phyloP scores from a whole-genome alignment of 73 alveolate species.

The Loxodes magnus region DNA sequence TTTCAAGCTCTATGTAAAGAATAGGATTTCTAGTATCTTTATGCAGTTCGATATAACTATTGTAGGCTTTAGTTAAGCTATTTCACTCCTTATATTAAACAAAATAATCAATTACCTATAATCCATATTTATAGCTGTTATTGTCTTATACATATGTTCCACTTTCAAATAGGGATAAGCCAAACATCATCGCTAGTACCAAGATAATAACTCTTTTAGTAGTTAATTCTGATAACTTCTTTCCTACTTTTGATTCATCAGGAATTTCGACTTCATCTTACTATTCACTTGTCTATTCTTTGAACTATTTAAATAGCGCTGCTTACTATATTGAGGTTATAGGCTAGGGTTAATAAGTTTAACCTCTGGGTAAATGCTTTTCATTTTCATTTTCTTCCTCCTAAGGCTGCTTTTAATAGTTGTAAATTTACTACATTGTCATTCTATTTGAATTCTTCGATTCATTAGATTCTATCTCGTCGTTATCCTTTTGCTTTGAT shows the following conservation, averaged over 20 bases:
- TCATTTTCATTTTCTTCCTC: too few species aligned
- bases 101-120: not conserved
- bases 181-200: slow-evolving; percentile 24
- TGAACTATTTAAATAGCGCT: too few species aligned
- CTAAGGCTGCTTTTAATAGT: too few species aligned
- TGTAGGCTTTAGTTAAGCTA: not conserved
- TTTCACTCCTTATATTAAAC: not conserved
- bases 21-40: not conserved
- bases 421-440: too few species aligned
- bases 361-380: too few species aligned
- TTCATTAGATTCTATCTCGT: too few species aligned
- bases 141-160: not conserved
- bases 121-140: slow-evolving; percentile 1
- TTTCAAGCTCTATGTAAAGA: not conserved
- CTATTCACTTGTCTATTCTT: too few species aligned
- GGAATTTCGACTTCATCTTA: too few species aligned
- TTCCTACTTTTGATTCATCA: slow-evolving; percentile 45
- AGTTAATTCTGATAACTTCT: slow-evolving; percentile 34
- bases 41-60: slow-evolving; percentile 2
- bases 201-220: slow-evolving; percentile 45
- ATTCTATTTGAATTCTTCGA: too few species aligned
- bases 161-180: slow-evolving; percentile 24
- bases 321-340: too few species aligned
- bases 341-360: too few species aligned
- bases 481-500: too few species aligned